phyloP scores from a whole-genome alignment of 345 rosid genomes.

The Gossypium longicalyx region DNA sequence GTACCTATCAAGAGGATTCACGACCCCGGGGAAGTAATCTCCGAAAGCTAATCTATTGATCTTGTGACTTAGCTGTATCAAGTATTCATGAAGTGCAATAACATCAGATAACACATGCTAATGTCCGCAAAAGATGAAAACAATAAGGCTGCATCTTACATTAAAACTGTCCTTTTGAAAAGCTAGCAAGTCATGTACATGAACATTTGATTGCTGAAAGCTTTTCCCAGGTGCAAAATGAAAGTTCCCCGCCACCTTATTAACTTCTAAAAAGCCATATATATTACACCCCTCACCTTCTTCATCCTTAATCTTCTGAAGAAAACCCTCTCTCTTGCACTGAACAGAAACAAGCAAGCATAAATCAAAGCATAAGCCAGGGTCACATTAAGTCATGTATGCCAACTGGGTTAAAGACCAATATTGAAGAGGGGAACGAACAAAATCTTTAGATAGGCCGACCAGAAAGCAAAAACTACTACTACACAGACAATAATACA shows the following conservation, averaged over 20 bases:
- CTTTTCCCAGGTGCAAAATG: slow-evolving; percentile 99
- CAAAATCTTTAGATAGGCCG: not conserved
- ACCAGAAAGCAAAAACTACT: not conserved
- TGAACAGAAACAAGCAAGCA: slow-evolving; percentile 22
- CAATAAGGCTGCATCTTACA: slow-evolving; percentile 36
- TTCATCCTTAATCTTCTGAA: slow-evolving; percentile 84
- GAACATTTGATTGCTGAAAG: slow-evolving; percentile 92
- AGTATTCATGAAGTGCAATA: slow-evolving; percentile 9
- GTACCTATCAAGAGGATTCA: slow-evolving; percentile 96
- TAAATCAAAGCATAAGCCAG: not conserved
- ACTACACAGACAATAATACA: not conserved
- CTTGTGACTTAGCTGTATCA: slow-evolving; percentile 75
- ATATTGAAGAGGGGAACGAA: not conserved
- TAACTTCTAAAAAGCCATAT: slow-evolving; percentile 91
- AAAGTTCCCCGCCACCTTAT: slow-evolving; percentile 96
- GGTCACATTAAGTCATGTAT: not conserved
- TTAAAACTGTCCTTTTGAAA: slow-evolving; percentile 89
- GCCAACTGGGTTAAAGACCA: not conserved
- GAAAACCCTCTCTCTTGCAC: slow-evolving; percentile 96
- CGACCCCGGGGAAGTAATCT: slow-evolving; percentile 87
- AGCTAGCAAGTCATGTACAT: slow-evolving; percentile 82
- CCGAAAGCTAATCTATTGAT: slow-evolving; percentile 83
- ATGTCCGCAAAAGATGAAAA: not conserved
- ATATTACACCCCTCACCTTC: slow-evolving; percentile 97
- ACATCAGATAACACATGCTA: not conserved